These are phyloP conservation scores for Zasmidium citrigriseum DNA, from an alignment of 2,329 filamentous ascomycete genomes.

Conservation along the genomic window DNA sequence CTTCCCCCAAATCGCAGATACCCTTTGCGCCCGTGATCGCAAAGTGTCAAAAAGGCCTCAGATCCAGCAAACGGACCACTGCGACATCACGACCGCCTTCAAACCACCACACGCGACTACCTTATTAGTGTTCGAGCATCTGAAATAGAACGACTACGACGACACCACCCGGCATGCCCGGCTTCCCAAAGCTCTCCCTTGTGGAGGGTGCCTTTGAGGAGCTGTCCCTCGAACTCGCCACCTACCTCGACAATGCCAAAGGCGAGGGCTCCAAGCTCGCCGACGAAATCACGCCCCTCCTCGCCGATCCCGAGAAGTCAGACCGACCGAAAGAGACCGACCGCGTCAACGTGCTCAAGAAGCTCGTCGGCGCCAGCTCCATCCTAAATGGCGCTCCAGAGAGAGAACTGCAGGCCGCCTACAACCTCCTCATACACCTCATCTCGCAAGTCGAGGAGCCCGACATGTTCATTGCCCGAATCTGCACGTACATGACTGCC, in stretches of 20 bases:
- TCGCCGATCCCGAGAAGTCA: constrained; percentile 57
- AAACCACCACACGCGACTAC: not conserved
- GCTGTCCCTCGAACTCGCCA: constrained; percentile 89
- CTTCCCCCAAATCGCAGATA: not conserved
- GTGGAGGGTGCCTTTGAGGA: constrained; percentile 94
- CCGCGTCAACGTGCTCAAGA: constrained; percentile 83
- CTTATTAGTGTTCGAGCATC: not conserved
- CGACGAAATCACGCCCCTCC: constrained; percentile 68
- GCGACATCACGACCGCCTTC: not conserved
- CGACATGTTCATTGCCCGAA: constrained; percentile 79
- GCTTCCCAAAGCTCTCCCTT: constrained; percentile 62
- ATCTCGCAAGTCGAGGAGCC: constrained; percentile 82
- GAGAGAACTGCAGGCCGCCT: constrained; percentile 94
- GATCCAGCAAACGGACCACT: too few relatives aligned
- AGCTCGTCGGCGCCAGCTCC: constrained; percentile 78
- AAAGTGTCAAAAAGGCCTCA: not conserved
- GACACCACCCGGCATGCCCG: constrained; percentile 52
- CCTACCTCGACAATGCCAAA: constrained; percentile 84
- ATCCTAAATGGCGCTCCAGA: constrained; percentile 83
- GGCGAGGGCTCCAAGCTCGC: constrained; percentile 58
- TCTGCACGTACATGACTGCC: constrained; percentile 87
- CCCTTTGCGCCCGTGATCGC: not conserved
- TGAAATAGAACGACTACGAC: not conserved
- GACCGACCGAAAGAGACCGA: constrained; percentile 57
- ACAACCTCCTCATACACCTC: constrained; percentile 95